Conservation (phyloP, 768 basidiomycete species). For the Ramaria rubella region DNA sequence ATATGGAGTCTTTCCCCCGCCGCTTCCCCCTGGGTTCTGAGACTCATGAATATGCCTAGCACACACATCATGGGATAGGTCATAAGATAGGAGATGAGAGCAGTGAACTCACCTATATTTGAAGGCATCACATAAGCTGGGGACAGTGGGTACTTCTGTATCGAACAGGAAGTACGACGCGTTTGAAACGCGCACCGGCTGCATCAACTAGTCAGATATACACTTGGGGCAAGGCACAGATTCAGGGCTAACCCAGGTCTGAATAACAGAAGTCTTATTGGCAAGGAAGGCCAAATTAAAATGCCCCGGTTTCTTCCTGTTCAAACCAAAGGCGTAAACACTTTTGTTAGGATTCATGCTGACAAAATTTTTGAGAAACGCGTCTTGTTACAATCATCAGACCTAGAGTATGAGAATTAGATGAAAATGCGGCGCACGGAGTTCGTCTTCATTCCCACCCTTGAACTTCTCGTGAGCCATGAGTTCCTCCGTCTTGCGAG, state of each 20-base stretch:
- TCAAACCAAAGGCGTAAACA: constrained; percentile 92
- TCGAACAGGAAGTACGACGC: constrained; percentile 89
- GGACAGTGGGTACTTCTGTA: constrained; percentile 83
- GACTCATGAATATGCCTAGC: constrained; percentile 72
- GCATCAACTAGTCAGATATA: not conserved
- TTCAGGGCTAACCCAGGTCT: constrained; percentile 71
- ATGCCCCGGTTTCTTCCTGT: constrained; percentile 85
- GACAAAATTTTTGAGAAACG: constrained; percentile 83
- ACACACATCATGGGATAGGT: constrained; percentile 7
- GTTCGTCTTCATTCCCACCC: constrained; percentile 76
- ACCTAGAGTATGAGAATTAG: constrained; percentile 2
- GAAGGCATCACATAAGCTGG: constrained; percentile 95
- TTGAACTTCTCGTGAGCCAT: constrained; percentile 96
- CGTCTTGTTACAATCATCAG: constrained; percentile 42
- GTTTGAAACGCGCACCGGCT: constrained; percentile 84
- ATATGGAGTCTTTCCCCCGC: constrained; percentile 75
- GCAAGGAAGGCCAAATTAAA: constrained; percentile 91
- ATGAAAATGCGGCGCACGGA: constrained; percentile 56
- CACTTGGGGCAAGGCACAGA: not conserved
- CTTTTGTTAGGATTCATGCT: constrained; percentile 91
- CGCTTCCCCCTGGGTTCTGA: constrained; percentile 47
- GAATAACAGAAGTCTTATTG: constrained; percentile 83
- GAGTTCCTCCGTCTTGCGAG: constrained; percentile 87
- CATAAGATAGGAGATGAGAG: constrained; percentile 13
- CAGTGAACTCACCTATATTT: constrained; percentile 58